A percentile compares a stretch with the other conserved stretches of the same genome.
These are phyloP conservation scores for Dictyostelium purpureum DNA, from an alignment of 78 protist genomes.

Conservation along the genomic window DNA sequence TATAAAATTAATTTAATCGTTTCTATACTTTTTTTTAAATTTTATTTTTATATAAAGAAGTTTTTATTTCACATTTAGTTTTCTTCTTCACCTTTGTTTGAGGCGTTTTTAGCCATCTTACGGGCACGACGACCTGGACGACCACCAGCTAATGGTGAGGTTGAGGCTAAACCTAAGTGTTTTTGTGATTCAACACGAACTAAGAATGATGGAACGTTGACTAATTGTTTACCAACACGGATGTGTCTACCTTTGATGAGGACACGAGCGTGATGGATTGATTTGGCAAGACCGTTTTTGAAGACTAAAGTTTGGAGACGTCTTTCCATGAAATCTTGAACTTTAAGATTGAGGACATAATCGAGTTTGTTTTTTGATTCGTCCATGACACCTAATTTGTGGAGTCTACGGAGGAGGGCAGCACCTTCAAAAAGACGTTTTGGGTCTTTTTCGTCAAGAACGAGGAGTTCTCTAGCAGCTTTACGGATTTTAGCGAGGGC, in stretches of 20 bases:
- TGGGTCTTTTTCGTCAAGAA: slow-evolving; percentile 93
- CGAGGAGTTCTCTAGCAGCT: slow-evolving; percentile 98
- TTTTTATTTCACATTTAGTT: neutral
- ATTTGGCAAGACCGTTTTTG: slow-evolving; percentile 96
- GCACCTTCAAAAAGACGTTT: slow-evolving; percentile 96
- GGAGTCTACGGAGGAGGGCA: slow-evolving; percentile 97
- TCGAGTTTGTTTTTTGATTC: slow-evolving; percentile 97
- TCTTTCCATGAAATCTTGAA: slow-evolving; percentile 98
- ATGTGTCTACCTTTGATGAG: slow-evolving; percentile 99
- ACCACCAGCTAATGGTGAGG: slow-evolving; percentile 95
- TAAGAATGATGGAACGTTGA: slow-evolving; percentile 98
- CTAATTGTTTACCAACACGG: slow-evolving; percentile 99
- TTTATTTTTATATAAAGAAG: too few species aligned
- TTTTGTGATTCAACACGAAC: slow-evolving; percentile 98
- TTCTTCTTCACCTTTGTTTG: slow-evolving; percentile 56
- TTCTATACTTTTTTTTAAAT: neutral
- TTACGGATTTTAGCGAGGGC: slow-evolving; percentile 98
- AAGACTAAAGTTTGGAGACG: slow-evolving; percentile 99
- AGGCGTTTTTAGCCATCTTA: slow-evolving; percentile 60
- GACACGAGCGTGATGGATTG: slow-evolving; percentile 99
- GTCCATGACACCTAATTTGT: slow-evolving; percentile 96
- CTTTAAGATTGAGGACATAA: slow-evolving; percentile 97
- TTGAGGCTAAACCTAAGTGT: slow-evolving; percentile 96
- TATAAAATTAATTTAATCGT: neutral
- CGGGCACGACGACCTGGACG: slow-evolving; percentile 98